Base-by-base conservation (phyloP, 2,329 filamentous ascomycete species). In the Elsinoe fawcettii region DNA sequence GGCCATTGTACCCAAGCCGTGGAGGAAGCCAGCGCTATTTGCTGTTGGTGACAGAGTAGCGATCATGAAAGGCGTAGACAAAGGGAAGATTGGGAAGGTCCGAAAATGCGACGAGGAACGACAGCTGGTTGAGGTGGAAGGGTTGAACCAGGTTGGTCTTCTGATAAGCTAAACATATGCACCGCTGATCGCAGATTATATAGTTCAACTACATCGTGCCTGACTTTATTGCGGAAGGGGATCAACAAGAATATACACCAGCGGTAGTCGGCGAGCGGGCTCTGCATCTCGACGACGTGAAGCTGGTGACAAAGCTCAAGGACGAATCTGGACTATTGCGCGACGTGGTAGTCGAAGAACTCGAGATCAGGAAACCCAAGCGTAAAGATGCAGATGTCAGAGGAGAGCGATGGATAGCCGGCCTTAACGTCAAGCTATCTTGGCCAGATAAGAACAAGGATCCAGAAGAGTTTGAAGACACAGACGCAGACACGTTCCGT, bases 11-110 rank as follows among this genome's bases (percentile, higher is more conserved):
- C 54, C 54, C 1, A 27, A 63, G 46, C 46, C 60, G 44, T 60
- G 61, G 37, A 60, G 59, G 37, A 63, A 68, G 56, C 66, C 66
- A 53, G 61, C 58, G 25, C 67, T 67, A 14, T 69, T 78, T 25
- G 66, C 69, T 63, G 69, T 71, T 63, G 84, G 85, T 5, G 93
- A 97, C 72, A 81, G 93, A 59, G 90, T 96, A 30, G 88, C 92
- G 55, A 74, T 97, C 59, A 74, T 90, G 56, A 82, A 86, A 60
- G 91, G 92, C 7, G 80, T 79, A 34, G 87, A 93, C 66, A 87
- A 85, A 74, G 90, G 90, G 66, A 88, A 86, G 74, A 93, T 99
- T 71, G 88, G 88, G 53, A 74, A 75, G n/a, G 81, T 97, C 44
- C 71, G 69, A 59, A 70, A 75, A 1, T 75, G 95, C 46, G 73